A percentile compares a stretch with the other conserved stretches of the same genome.
Conservation (phyloP, 2,329 filamentous ascomycete species). For the Neoscytalidium dimidiatum region DNA sequence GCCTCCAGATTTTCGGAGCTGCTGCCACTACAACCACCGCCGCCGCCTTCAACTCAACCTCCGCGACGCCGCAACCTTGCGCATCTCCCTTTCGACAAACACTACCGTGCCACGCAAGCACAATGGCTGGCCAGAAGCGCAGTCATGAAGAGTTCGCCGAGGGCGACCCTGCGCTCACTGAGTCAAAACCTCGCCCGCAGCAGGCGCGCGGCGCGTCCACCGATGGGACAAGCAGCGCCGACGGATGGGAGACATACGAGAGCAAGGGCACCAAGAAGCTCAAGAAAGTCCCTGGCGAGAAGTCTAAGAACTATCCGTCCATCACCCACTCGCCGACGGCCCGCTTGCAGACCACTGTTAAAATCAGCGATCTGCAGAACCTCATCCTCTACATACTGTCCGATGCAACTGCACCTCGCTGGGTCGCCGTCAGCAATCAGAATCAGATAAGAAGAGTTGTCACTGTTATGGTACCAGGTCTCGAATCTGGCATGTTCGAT, state of each 20-base stretch:
- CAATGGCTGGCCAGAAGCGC: slow-evolving; percentile 17
- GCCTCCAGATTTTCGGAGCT: slow-evolving; percentile 15
- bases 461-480: slow-evolving; percentile 84
- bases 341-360: slow-evolving; percentile 57
- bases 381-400: slow-evolving; percentile 62
- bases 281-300: slow-evolving; percentile 33
- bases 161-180: neutral
- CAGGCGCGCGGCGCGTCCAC: neutral
- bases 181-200: neutral
- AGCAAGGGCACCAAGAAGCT: slow-evolving; percentile 24
- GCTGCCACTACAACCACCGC: neutral
- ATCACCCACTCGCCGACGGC: slow-evolving; percentile 56
- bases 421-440: slow-evolving; percentile 62
- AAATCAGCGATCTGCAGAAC: slow-evolving; percentile 59
- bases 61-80: neutral
- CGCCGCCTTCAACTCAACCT: neutral
- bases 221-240: slow-evolving; percentile 13
- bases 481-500: slow-evolving; percentile 89
- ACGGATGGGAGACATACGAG: slow-evolving; percentile 30
- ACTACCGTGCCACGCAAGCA: neutral
- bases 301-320: slow-evolving; percentile 53
- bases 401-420: slow-evolving; percentile 61
- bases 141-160: slow-evolving; percentile 15
- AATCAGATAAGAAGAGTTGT: slow-evolving; percentile 71
- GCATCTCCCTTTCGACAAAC: neutral